Base-by-base conservation (phyloP, 139 green algal genomes). In the Coccomyxa sp. region DNA sequence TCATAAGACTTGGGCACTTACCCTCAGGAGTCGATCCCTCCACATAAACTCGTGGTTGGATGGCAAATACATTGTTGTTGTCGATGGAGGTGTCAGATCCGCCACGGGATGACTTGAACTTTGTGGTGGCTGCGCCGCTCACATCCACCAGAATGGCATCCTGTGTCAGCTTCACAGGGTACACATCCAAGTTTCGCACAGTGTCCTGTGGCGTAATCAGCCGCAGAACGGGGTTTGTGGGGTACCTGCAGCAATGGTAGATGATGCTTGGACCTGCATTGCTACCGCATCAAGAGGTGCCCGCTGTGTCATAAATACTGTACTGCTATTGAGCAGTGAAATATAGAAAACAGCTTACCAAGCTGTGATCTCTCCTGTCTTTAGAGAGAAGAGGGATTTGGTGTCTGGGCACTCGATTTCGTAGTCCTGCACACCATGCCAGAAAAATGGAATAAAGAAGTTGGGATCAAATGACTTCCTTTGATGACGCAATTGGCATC, bases 61-160 rank as follows among this genome's bases (percentile, higher is more conserved):
- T n/a, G 0, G 86, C 91, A 84, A 95, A 98, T 51, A 98, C 94
- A 86, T 99, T 98, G 91, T 99, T 98, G 88, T 93, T 93, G 86
- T 98, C 96, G 25, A 96, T 82, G 13, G 92, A 97, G 28, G 95
- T 97, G 82, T 94, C 93, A 23, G 93, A 91, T 45, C 91, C 91
- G 67, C 91, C 92, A 10, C 85, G 87, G 17, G 82, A 81, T 86
- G n/a, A 45, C 71, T 77, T 25, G 71, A 77, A 77, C 71, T 77
- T 80, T 28, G 51, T 84, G 60, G 51, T 86, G 76, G 81, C 63
- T 31, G 87, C 79, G 23, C 32, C 71, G 11, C 60, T 74, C 13
- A 95, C 84, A 77, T 97, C 91, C 57, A 97, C 90, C 27, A 83
- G 91, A 81, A 97, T 91, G 15, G 93, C 92, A 32, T 94, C 89